These are phyloP conservation scores for Pythium grandisporangium DNA, from an alignment of 352 stramenopile genomes.

Conservation along the genomic window DNA sequence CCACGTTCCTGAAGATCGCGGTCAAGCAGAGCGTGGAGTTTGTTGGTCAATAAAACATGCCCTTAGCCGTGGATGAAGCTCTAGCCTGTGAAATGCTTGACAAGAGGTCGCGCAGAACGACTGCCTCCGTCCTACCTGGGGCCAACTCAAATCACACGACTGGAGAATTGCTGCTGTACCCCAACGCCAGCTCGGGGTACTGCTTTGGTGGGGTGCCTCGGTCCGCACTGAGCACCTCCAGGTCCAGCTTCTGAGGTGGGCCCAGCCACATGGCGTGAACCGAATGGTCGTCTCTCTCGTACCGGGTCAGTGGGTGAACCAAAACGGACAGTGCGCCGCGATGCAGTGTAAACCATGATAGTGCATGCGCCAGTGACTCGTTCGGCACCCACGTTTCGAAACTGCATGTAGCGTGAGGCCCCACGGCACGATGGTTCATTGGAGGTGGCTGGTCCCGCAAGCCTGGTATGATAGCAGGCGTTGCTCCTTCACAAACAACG, in stretches of 20 bases:
- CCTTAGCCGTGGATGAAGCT: too few relatives aligned
- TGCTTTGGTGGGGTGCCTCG: constrained; percentile 23
- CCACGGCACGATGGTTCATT: constrained; percentile 48
- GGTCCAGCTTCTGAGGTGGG: constrained; percentile 26
- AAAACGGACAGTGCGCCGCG: constrained; percentile 48
- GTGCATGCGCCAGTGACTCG: constrained; percentile 42
- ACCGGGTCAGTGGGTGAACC: constrained; percentile 53
- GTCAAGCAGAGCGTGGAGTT: constrained; percentile 82
- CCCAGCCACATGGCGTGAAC: constrained; percentile 45
- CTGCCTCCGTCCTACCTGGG: too few relatives aligned
- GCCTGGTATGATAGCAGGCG: constrained; percentile 20
- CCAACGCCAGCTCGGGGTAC: constrained; percentile 46
- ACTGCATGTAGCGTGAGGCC: constrained; percentile 48
- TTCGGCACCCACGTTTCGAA: constrained; percentile 64
- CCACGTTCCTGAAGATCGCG: constrained; percentile 88
- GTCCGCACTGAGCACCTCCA: constrained; percentile 22
- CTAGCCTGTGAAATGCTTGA: too few relatives aligned
- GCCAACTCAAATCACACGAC: too few relatives aligned
- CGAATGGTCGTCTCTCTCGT: constrained; percentile 48
- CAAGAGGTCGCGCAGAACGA: too few relatives aligned
- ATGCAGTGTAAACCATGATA: constrained; percentile 62
- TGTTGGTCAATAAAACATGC: too few relatives aligned
- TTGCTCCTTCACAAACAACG: constrained; percentile 44
- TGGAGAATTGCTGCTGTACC: too few relatives aligned
- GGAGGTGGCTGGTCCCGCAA: constrained; percentile 18